A percentile compares a stretch with the other conserved stretches of the same genome.
Conservation (phyloP, 306 rosid species). For the apple (Malus domestica) region ASM211411v1 NC_041790.1:8728501-8729000, state of each 20-base stretch:
- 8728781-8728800: not conserved
- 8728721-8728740: not conserved
- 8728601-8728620: constrained; percentile 91
- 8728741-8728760: not conserved
- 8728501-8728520: not conserved
- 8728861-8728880: too few relatives aligned
- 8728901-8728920: too few relatives aligned
- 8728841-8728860: too few relatives aligned
- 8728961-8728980: not conserved
- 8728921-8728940: too few relatives aligned
- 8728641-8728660: not conserved
- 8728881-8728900: too few relatives aligned
- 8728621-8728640: constrained; percentile 59
- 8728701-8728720: not conserved
- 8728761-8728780: constrained; percentile 11
- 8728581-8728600: constrained; percentile 74
- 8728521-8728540: constrained; percentile 25
- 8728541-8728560: constrained; percentile 63
- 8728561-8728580: constrained; percentile 85
- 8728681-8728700: not conserved
- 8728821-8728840: too few relatives aligned
- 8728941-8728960: too few relatives aligned
- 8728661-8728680: not conserved
- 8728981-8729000: not conserved
- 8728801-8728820: not conserved